phyloP scores from a whole-genome alignment of 352 stramenopile genomes.

The Phytophthora parvispora region DNA sequence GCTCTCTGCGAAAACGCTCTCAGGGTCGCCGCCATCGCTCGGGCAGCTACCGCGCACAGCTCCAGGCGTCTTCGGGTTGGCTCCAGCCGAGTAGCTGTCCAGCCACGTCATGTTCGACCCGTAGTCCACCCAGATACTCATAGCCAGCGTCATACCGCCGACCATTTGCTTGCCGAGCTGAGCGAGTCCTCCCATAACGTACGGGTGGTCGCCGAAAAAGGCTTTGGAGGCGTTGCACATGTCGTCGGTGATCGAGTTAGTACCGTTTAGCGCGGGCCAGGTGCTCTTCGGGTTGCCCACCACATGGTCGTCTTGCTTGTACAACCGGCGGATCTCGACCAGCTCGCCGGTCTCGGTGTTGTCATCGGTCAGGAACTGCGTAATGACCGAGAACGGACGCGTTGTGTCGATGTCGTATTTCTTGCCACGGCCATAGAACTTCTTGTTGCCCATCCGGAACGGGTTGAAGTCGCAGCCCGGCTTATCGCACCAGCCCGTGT shows the following conservation, averaged over 20 bases:
- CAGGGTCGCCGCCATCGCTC: not conserved
- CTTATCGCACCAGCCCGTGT: not conserved
- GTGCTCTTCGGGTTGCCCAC: not conserved
- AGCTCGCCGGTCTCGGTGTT: not conserved
- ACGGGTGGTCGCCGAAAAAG: not conserved
- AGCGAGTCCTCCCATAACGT: not conserved
- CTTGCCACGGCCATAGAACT: not conserved
- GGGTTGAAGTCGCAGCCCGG: not conserved
- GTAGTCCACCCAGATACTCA: slow-evolving; percentile 2
- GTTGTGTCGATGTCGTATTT: not conserved
- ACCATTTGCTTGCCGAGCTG: slow-evolving; percentile 1
- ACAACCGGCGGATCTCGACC: not conserved
- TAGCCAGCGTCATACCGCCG: not conserved
- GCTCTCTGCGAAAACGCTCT: not conserved
- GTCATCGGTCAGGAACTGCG: not conserved
- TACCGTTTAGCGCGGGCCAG: not conserved
- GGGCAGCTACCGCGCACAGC: not conserved
- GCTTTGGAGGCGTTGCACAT: not conserved
- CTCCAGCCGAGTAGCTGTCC: not conserved
- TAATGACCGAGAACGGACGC: not conserved
- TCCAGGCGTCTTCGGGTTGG: not conserved
- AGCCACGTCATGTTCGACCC: not conserved
- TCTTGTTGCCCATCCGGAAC: not conserved
- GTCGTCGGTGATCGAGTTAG: not conserved
- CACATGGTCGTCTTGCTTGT: not conserved